phyloP scores from a whole-genome alignment of 140 eudicot species.

The Anethum foeniculum region DNA sequence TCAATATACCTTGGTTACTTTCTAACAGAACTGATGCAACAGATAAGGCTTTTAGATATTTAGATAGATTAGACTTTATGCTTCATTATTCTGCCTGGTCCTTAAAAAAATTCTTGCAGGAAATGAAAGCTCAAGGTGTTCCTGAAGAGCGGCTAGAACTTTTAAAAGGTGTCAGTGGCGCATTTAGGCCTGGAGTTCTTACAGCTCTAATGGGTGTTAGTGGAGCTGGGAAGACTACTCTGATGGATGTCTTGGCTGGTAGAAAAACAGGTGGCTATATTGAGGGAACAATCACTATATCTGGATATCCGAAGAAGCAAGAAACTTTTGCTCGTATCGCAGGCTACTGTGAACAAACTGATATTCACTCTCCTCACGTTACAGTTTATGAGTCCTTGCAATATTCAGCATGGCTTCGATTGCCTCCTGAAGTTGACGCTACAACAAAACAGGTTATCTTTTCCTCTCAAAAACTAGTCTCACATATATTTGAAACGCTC shows the following conservation, averaged over 20 bases:
- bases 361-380: constrained; percentile 71
- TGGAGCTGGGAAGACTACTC: constrained; percentile 81
- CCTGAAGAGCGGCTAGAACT: constrained; percentile 50
- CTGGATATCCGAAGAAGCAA: constrained; percentile 70
- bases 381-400: constrained; percentile 56
- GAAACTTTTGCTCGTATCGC: constrained; percentile 75
- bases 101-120: constrained; percentile 23
- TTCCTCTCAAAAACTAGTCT: neutral
- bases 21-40: neutral
- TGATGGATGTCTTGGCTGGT: constrained; percentile 74
- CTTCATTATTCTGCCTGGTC: neutral
- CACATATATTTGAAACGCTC: neutral
- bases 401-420: constrained; percentile 71
- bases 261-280: constrained; percentile 73
- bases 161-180: constrained; percentile 59
- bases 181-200: constrained; percentile 75
- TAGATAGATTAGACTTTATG: neutral
- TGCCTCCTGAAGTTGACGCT: constrained; percentile 58
- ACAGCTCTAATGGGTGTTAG: constrained; percentile 78
- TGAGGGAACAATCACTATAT: constrained; percentile 50
- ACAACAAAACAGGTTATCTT: constrained; percentile 43
- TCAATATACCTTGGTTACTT: neutral
- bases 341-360: constrained; percentile 73
- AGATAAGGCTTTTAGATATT: neutral
- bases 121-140: constrained; percentile 64